A percentile compares a stretch with the other conserved stretches of the same genome.
These are phyloP conservation scores for Penicillium sp. DNA, from an alignment of 2,329 filamentous ascomycete species.

Conservation along the genomic window DNA sequence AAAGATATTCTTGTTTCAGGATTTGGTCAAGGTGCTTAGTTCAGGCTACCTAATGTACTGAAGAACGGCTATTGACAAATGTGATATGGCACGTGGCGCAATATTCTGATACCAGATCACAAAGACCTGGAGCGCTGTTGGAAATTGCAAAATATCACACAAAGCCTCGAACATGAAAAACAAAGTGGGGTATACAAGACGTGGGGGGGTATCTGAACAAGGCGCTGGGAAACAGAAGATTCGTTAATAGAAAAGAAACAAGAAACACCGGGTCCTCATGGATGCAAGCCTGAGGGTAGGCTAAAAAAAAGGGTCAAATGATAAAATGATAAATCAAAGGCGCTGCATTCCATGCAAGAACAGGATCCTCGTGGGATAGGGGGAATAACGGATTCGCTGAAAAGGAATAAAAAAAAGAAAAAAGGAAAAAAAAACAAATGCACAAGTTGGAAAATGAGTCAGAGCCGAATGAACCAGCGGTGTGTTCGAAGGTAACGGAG, in stretches of 20 bases:
- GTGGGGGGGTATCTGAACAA: slow-evolving; percentile 13
- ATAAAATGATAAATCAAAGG: slow-evolving; percentile 5
- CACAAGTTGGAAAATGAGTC: slow-evolving; percentile 1
- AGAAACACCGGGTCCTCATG: slow-evolving; percentile 13
- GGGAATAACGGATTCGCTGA: background rate
- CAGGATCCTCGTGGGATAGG: background rate
- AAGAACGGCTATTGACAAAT: slow-evolving; percentile 1
- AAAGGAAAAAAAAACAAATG: background rate
- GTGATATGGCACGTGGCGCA: slow-evolving; percentile 5
- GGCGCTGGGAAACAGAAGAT: slow-evolving; percentile 13
- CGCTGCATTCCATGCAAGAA: slow-evolving; percentile 4
- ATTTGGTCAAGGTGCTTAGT: slow-evolving; percentile 1
- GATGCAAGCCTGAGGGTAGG: slow-evolving; percentile 11
- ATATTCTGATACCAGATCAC: background rate
- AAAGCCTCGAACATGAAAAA: background rate
- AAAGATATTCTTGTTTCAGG: background rate
- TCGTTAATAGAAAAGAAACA: slow-evolving; percentile 9
- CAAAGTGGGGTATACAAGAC: slow-evolving; percentile 12
- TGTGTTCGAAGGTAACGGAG: slow-evolving; percentile 7
- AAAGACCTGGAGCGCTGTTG: background rate
- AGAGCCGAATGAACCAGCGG: slow-evolving; percentile 10
- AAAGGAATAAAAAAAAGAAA: no score
- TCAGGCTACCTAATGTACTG: slow-evolving; percentile 5
- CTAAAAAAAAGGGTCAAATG: slow-evolving; percentile 1
- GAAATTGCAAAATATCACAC: background rate